Evolutionary conservation across 2,329 filamentous ascomycete genomes (phyloP), one percentile per base, ranked within the genome.

Genomic region (Penicillium rolfsii): DNA sequence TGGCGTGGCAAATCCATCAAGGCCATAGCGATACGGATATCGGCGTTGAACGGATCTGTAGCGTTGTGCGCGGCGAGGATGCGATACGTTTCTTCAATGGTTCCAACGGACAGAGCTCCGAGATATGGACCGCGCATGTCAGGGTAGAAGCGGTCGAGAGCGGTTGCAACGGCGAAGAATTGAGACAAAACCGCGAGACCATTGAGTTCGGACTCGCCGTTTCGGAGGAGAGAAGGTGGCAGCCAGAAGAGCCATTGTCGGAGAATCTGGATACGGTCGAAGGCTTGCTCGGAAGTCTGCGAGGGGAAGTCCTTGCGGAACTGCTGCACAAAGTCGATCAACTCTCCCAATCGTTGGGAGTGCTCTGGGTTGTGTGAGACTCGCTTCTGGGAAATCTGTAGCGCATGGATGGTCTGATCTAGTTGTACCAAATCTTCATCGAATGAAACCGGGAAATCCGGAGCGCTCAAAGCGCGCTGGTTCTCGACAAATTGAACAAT

Each of bases 201-300:
- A 61, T 87, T 91, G 26, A 91, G 85, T 66, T 94, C 92, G 38
- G 87, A 86, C 54, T 89, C 87, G 50, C 89, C 90, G 65, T 88
- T 87, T 73, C 94, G 89, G 28, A 97, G 84, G 69, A 93, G 89
- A 67, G 88, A 87, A 36, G 97, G 88, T 0, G 95, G 95, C 58
- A 97, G 87, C 93, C 94, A 98, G 79, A 98, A 97, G 16, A 98
- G 85, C 93, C 94, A 97, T 68, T 91, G 91, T 58, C 93, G 86
- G 61, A 99, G 84, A 9, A 91, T 89, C 65, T 96, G 93, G 11
- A 98, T 86, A 65, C 93, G 90, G 71, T 93, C 90, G 74, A 97
- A 98, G 72, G 96, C 91, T 73, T 96, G 88, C 64, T 91, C 89
- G 26, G 93, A 87, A 26, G 88, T 87, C 65, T 90, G 84, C 12